Evolutionary conservation across 805 yeast species (phyloP).

Genomic region (Jamesozyma jinghongensis): DNA sequence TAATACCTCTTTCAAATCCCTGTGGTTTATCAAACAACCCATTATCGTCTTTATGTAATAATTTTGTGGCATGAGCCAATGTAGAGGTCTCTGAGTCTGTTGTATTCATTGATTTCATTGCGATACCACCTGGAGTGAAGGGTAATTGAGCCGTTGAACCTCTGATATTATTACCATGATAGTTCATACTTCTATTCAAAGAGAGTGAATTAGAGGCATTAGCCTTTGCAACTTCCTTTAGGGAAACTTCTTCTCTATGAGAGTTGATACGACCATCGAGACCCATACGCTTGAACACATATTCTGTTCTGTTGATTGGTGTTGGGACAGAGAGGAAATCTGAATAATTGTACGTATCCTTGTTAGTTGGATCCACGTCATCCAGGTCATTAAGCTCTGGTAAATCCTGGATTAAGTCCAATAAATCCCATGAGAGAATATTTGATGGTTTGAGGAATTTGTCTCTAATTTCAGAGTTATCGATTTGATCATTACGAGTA

Average conservation of each 20-base stretch:
- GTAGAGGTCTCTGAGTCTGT: constrained; percentile 17
- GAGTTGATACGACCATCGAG: constrained; percentile 59
- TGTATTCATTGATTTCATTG: constrained; percentile 18
- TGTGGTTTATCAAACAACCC: constrained; percentile 82
- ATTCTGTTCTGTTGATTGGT: constrained; percentile 51
- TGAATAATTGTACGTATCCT: constrained; percentile 27
- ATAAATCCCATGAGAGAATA: constrained; percentile 57
- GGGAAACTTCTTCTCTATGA: constrained; percentile 54
- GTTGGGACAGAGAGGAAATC: constrained; percentile 51
- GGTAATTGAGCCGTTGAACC: constrained; percentile 77
- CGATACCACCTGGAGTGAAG: constrained; percentile 87
- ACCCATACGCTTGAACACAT: constrained; percentile 66
- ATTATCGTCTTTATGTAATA: constrained; percentile 54
- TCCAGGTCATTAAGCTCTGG: constrained; percentile 33
- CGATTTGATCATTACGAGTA: constrained; percentile 2
- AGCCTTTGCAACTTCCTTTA: constrained; percentile 36
- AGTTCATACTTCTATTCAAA: constrained; percentile 55
- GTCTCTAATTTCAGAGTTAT: constrained; percentile 1
- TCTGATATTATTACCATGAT: constrained; percentile 49
- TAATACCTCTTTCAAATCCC: constrained; percentile 69
- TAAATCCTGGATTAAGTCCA: constrained; percentile 55
- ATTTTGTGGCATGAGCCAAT: constrained; percentile 18
- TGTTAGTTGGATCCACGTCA: constrained; percentile 10
- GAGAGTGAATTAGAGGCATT: constrained; percentile 66
- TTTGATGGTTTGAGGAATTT: constrained; percentile 56